Conservation (phyloP, 805 yeast species). For the Kodamaea restingae region DNA sequence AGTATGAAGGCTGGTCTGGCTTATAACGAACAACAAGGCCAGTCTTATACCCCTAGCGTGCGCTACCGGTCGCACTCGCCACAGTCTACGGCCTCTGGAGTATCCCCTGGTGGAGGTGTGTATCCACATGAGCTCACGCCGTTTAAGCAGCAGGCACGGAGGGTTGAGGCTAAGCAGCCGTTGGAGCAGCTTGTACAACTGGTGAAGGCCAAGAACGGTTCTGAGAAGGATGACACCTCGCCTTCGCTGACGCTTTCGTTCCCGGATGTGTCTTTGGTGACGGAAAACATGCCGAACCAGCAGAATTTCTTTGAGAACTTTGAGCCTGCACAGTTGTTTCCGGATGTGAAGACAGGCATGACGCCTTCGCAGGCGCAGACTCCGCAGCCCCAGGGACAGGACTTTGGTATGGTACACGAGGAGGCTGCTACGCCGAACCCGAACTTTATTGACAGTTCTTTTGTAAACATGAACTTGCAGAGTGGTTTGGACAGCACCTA, state of each 20-base stretch:
- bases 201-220: slow-evolving; percentile 19
- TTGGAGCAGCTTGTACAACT: slow-evolving; percentile 34
- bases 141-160: slow-evolving; percentile 5
- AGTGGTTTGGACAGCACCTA: slow-evolving; percentile 25
- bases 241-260: slow-evolving; percentile 40
- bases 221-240: slow-evolving; percentile 23
- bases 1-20: slow-evolving; percentile 23
- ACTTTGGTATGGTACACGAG: slow-evolving; percentile 16
- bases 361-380: slow-evolving; percentile 38
- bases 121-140: slow-evolving; percentile 14
- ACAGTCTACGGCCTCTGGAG: slow-evolving; percentile 20
- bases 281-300: slow-evolving; percentile 47
- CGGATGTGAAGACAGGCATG: slow-evolving; percentile 32
- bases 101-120: slow-evolving; percentile 26
- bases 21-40: slow-evolving; percentile 13
- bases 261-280: slow-evolving; percentile 53
- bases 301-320: slow-evolving; percentile 46
- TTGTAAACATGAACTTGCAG: slow-evolving; percentile 42
- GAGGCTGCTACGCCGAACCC: slow-evolving; percentile 24
- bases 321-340: slow-evolving; percentile 56
- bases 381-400: slow-evolving; percentile 17
- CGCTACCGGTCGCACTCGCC: slow-evolving; percentile 7
- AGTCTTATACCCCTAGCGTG: slow-evolving; percentile 1
- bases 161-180: slow-evolving; percentile 12
- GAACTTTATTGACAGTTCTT: slow-evolving; percentile 40